Evolutionary conservation across 2,329 filamentous ascomycete genomes (phyloP), one percentile per base, ranked within the genome.

Genomic region (Alternaria conjuncta): DNA sequence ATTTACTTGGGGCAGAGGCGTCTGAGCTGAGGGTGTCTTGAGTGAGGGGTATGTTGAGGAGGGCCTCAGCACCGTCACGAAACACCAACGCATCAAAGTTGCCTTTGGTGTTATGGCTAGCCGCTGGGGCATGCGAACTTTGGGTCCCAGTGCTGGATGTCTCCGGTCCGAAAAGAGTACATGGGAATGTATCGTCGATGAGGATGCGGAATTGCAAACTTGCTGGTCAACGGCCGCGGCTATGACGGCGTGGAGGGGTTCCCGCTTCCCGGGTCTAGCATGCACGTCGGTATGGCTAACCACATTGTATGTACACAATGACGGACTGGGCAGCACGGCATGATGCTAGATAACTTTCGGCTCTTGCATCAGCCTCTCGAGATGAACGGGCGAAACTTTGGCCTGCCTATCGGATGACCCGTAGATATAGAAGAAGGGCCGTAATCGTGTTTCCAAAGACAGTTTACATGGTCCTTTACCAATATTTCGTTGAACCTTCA

Each of bases 261-360:
- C 70, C 71, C 69, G 70, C 66, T 69, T 62, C 66, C 61, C 63
- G 58, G 71, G 65, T 67, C 63, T 61, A 58, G 49, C 60, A 68
- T 67, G 64, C 60, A 65, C 45, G 54, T 56, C 57, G 61, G 44
- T 56, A 63, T 72, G 66, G 68, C 69, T 71, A 70, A 67, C 55
- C 54, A 69, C 49, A 53, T 53, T 21, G 49, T 21, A 18, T 53
- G 58, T 60, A 61, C 57, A 63, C 55, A 67, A 67, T 59, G 68
- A 68, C 70, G 65, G 72, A 73, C 74, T 78, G 75, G 77, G 76
- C 75, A 78, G 76, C 75, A 79, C 70, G 69, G 72, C 75, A 77
- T 78, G 56, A 60, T 60, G 50, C 61, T 56, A 62, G 36, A 72
- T 67, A 56, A 47, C 53, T 64, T 57, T 65, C 46, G 53, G 57